Percentiles rank a stretch among this genome's conserved stretches.
These are phyloP conservation scores for Lodderomyces beijingensis DNA, from an alignment of 1,139 yeast species.

Conservation along the genomic window DNA sequence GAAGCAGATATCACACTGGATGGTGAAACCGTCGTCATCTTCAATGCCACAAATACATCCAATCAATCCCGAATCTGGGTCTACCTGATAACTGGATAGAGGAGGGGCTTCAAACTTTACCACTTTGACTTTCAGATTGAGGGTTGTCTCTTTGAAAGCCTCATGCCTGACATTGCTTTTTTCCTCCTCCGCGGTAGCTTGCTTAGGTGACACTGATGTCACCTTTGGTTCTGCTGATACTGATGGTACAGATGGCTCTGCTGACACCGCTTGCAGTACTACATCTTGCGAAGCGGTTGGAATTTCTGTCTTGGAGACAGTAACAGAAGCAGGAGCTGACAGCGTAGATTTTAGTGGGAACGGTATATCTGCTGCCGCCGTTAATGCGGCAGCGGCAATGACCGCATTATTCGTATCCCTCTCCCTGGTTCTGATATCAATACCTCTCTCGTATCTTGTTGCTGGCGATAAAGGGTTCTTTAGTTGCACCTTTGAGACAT, in stretches of 20 bases:
- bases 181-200: slow-evolving; percentile 5
- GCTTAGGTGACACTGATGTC: slow-evolving; percentile 9
- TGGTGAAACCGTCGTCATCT: slow-evolving; percentile 93
- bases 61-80: slow-evolving; percentile 77
- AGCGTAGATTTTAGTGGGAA: slow-evolving; percentile 37
- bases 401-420: slow-evolving; percentile 46
- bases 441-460: slow-evolving; percentile 34
- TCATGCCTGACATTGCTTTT: neutral
- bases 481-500: neutral
- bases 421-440: slow-evolving; percentile 33
- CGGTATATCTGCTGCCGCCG: slow-evolving; percentile 68
- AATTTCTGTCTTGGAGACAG: too few relatives aligned
- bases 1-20: slow-evolving; percentile 87
- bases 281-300: neutral
- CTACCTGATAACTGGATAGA: slow-evolving; percentile 51
- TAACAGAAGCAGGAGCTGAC: too few relatives aligned
- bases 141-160: neutral
- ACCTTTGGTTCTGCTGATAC: slow-evolving; percentile 14
- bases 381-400: slow-evolving; percentile 68
- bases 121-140: slow-evolving; percentile 2
- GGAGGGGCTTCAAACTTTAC: slow-evolving; percentile 23
- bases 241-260: neutral
- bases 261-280: neutral
- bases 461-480: slow-evolving; percentile 9
- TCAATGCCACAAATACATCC: slow-evolving; percentile 87